Evolutionary conservation across 108 stramenopile genomes (phyloP), one percentile per base, ranked within the genome.

Genomic region (Skeletonema menzelii): DNA sequence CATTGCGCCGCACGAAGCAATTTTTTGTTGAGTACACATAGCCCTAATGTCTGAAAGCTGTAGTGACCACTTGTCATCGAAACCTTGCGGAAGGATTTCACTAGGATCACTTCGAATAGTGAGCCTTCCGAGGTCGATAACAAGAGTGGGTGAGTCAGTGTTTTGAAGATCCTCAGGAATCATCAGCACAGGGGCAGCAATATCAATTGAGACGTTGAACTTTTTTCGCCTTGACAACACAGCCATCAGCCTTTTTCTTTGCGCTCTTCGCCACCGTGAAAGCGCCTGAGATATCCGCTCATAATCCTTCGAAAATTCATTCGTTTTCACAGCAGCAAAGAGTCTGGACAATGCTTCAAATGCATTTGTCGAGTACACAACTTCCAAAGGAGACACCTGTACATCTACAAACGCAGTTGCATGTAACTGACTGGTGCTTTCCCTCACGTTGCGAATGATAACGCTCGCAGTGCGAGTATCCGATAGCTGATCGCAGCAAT

Each of bases 261-360:
- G 87, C 28, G 63, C 46, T 34, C 69, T 34, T 65, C 71, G 75
- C 90, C 90, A 91, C 19, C 61, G 49, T 19, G 78, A 62, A 0
- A 87, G 70, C 1, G 70, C 73, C 27, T 63, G 46, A 13, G 76
- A 70, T 66, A 88, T 67, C 56, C 83, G 66, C 20, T 88, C 85
- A 70, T 87, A 88, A 57, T 91, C 90, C 47, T 83, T 76, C 20
- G 76, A 67, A 44, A 91, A 71, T 32, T 91, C 90, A 15, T 70
- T 72, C 14, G 86, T 82, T 47, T 84, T 87, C n/a, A 84, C 79
- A 2, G 86, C 71, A 35, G 74, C 74, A 27, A 91, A 77, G 14
- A 91, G 80, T 65, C 83, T 64, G 6, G 69, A 85, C 8, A 87
- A 56, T 37, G 77, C 83, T 75, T 88, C 86, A 35, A 86, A 83